phyloP scores from a whole-genome alignment of 208 protist genomes.

The Crithidia expoeki region DNA sequence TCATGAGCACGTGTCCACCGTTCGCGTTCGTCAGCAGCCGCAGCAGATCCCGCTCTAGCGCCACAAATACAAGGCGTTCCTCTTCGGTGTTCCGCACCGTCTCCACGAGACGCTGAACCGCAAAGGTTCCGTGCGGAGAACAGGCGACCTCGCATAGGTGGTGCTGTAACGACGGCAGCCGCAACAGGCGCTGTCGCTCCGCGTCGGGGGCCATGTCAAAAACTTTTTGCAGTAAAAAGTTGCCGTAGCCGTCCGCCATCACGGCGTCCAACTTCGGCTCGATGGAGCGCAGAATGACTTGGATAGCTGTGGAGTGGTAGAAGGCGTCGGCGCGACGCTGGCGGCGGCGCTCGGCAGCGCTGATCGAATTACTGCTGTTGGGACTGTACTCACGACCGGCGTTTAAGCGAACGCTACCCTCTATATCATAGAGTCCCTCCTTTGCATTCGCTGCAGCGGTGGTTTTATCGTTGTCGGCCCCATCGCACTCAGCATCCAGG shows the following conservation, averaged over 20 bases:
- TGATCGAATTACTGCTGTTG: too few species aligned
- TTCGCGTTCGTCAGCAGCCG: slow-evolving; percentile 95
- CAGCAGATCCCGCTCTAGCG: slow-evolving; percentile 50
- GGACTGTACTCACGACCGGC: not conserved
- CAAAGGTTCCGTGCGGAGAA: slow-evolving; percentile 94
- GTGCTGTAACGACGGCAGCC: slow-evolving; percentile 50
- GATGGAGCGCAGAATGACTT: slow-evolving; percentile 50
- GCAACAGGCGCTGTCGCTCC: slow-evolving; percentile 58
- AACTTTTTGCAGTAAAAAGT: slow-evolving; percentile 97
- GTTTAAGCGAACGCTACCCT: not conserved
- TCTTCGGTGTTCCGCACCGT: slow-evolving; percentile 79
- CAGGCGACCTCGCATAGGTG: slow-evolving; percentile 55
- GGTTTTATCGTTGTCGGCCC: not conserved
- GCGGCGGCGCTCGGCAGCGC: slow-evolving; percentile 14
- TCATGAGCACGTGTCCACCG: slow-evolving; percentile 96
- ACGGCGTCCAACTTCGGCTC: slow-evolving; percentile 68
- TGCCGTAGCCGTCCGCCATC: slow-evolving; percentile 97
- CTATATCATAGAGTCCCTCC: not conserved
- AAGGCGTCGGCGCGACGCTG: slow-evolving; percentile 29
- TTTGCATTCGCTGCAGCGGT: not conserved
- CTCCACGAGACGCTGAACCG: slow-evolving; percentile 96
- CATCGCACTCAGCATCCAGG: slow-evolving; percentile 46
- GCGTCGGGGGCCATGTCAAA: slow-evolving; percentile 61
- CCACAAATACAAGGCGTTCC: slow-evolving; percentile 60
- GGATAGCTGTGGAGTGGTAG: slow-evolving; percentile 39